phyloP scores from a whole-genome alignment of 2,329 filamentous ascomycete genomes.

The Pestalotiopsis sp. region DNA sequence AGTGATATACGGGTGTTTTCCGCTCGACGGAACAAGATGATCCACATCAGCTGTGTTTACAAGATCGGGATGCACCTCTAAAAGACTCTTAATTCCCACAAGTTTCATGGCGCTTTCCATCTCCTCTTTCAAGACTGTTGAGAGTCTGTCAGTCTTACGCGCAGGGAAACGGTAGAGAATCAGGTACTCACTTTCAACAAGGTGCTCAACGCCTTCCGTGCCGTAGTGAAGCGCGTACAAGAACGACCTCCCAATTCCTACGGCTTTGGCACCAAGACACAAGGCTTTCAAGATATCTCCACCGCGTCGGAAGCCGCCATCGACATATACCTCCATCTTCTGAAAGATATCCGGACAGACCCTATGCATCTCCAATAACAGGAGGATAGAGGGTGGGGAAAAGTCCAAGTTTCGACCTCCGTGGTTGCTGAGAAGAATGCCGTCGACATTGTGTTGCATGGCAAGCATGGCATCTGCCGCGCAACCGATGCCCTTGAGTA shows the following conservation, averaged over 20 bases:
- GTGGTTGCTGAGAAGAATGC: conserved; percentile 72
- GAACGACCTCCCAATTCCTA: conserved; percentile 64
- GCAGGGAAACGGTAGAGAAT: neutral
- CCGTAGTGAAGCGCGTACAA: conserved; percentile 66
- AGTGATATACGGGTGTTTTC: conserved; percentile 48
- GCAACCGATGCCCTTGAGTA: conserved; percentile 73
- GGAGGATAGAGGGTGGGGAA: conserved; percentile 57
- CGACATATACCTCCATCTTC: conserved; percentile 63
- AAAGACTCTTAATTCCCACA: conserved; percentile 63
- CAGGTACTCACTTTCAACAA: conserved; percentile 51
- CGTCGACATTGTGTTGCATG: conserved; percentile 63
- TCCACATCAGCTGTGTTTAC: conserved; percentile 57
- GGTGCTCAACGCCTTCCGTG: conserved; percentile 56
- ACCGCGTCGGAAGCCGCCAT: conserved; percentile 67
- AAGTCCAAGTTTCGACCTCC: conserved; percentile 62
- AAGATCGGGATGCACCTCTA: conserved; percentile 62
- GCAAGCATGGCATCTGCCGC: conserved; percentile 64
- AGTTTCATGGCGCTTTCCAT: conserved; percentile 68
- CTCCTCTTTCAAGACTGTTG: conserved; percentile 56
- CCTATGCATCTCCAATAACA: no score
- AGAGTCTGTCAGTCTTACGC: conserved; percentile 14
- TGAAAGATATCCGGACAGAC: conserved; percentile 64
- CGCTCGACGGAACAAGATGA: conserved; percentile 45
- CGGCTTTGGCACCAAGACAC: conserved; percentile 65
- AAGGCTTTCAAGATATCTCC: conserved; percentile 70